Evolutionary conservation across 176 grass and related monocot species (phyloP), one percentile per base, ranked within the genome.

Genomic region (Rhipidocladum racemiflorum): DNA sequence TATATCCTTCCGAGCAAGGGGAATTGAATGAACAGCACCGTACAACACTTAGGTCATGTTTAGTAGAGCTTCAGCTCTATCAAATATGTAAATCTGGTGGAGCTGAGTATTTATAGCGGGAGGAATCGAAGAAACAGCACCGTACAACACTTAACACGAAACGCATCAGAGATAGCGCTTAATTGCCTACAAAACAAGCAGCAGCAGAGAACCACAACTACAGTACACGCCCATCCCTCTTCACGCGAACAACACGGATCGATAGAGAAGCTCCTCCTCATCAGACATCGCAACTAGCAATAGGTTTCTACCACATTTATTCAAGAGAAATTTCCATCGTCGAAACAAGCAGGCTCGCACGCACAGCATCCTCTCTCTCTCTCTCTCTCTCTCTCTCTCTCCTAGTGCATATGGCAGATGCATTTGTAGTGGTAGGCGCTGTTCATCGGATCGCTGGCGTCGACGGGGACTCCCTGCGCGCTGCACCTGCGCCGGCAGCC

Each of bases 341-440:
- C 20, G 10, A 18, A 18, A 68, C 30, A 16, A 25, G 61, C 30
- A 16, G 18, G 61, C 30, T 7, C 14, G 43, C 18, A 46, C 1
- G 53, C 16, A 21, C 17, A 21, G 42, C 59, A 21, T 14, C 29
- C 14, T 64, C 27, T 14, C 72, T 24, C 60, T 24, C 60, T n/a
- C 14, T 64, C 27, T 14, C 72, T 24, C 60, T 24, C 60, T n/a
- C n/a, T n/a, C 14, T 64, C 27, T 14, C 72, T 24, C 60, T 24
- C 60, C 11, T 83, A 97, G 9, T 4, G 54, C 21, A 83, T 35
- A 24, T 92, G 89, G 77, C 94, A 97, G 67, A 97, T 18, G 66
- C 94, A 97, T 50, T 40, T 94, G 89, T 94, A 97, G 78, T 81
- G 94, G 83, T 97, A 97, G 29, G 91, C 94, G 67, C 87, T 97